Evolutionary conservation across 257 asterid genomes (phyloP).

Genomic region (Avicennia marina): DNA sequence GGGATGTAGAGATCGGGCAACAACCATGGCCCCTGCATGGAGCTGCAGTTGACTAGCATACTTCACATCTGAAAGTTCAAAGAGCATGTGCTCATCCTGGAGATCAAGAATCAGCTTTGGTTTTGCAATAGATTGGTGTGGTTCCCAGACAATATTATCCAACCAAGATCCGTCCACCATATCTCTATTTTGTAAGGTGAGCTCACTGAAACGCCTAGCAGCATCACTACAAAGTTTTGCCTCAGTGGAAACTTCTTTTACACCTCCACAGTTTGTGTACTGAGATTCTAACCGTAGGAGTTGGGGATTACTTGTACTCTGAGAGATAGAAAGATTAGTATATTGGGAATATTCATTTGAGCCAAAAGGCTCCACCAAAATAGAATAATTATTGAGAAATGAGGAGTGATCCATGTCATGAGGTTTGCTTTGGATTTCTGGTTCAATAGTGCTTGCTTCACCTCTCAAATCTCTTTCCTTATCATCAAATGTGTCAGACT

Average conservation of each 20-base stretch:
- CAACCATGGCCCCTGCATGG: slow-evolving; percentile 96
- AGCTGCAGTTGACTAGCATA: slow-evolving; percentile 57
- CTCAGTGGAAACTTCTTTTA: slow-evolving; percentile 40
- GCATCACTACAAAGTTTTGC: slow-evolving; percentile 42
- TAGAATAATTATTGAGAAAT: slow-evolving; percentile 29
- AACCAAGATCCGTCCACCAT: slow-evolving; percentile 83
- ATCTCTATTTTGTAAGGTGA: slow-evolving; percentile 70
- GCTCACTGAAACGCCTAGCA: slow-evolving; percentile 63
- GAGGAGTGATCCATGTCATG: slow-evolving; percentile 35
- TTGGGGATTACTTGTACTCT: slow-evolving; percentile 74
- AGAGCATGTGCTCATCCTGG: slow-evolving; percentile 97
- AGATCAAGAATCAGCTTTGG: slow-evolving; percentile 91
- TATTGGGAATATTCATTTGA: slow-evolving; percentile 27
- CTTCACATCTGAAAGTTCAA: slow-evolving; percentile 68
- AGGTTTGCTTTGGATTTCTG: slow-evolving; percentile 37
- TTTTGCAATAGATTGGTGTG: slow-evolving; percentile 49
- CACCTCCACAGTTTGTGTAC: slow-evolving; percentile 29
- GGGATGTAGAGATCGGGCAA: slow-evolving; percentile 52
- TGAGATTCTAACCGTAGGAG: slow-evolving; percentile 76
- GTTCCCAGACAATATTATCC: slow-evolving; percentile 83
- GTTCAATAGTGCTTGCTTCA: slow-evolving; percentile 20
- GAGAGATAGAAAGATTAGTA: slow-evolving; percentile 22
- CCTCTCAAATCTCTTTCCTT: slow-evolving; percentile 34
- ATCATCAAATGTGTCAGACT: slow-evolving; percentile 54
- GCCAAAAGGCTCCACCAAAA: slow-evolving; percentile 68